A percentile compares a stretch with the other conserved stretches of the same genome.
Conservation (phyloP, 371 early-diverging fungal genomes). For the Dichotomocladium elegans region DNA sequence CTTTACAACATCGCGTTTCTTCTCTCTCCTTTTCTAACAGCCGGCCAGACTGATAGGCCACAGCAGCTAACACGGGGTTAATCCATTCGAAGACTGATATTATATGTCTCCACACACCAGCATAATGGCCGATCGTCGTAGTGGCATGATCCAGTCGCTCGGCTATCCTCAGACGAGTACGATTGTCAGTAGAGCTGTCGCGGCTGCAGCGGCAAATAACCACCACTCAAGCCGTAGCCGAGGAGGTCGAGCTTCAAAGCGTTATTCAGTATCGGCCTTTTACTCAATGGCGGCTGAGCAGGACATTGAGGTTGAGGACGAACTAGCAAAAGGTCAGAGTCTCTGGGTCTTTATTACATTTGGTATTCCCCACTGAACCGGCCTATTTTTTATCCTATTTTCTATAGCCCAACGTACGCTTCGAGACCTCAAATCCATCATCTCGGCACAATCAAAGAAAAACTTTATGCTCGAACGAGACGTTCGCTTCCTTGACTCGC, state of each 20-base stretch:
- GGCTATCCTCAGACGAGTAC: slow-evolving; percentile 31
- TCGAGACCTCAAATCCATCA: slow-evolving; percentile 82
- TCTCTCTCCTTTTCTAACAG: background rate
- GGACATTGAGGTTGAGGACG: slow-evolving; percentile 92
- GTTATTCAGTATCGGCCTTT: slow-evolving; percentile 88
- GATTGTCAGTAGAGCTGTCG: slow-evolving; percentile 40
- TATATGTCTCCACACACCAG: background rate
- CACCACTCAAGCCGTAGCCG: slow-evolving; percentile 32
- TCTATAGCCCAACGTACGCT: slow-evolving; percentile 75
- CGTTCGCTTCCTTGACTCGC: slow-evolving; percentile 90
- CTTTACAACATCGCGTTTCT: background rate
- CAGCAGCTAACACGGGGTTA: no score
- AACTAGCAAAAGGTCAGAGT: slow-evolving; percentile 63
- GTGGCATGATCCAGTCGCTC: slow-evolving; percentile 42
- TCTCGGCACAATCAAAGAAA: slow-evolving; percentile 91
- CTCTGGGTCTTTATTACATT: no score
- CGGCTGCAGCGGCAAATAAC: slow-evolving; percentile 45
- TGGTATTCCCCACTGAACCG: background rate
- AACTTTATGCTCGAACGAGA: slow-evolving; percentile 94
- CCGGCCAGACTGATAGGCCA: background rate
- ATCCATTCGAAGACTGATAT: no score
- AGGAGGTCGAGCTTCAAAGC: slow-evolving; percentile 40
- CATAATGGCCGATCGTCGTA: slow-evolving; percentile 35
- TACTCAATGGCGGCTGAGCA: slow-evolving; percentile 95
- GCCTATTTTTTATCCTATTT: no score